These are phyloP conservation scores for Phytophthora foliorum DNA, from an alignment of 352 stramenopile species.

Conservation along the genomic window DNA sequence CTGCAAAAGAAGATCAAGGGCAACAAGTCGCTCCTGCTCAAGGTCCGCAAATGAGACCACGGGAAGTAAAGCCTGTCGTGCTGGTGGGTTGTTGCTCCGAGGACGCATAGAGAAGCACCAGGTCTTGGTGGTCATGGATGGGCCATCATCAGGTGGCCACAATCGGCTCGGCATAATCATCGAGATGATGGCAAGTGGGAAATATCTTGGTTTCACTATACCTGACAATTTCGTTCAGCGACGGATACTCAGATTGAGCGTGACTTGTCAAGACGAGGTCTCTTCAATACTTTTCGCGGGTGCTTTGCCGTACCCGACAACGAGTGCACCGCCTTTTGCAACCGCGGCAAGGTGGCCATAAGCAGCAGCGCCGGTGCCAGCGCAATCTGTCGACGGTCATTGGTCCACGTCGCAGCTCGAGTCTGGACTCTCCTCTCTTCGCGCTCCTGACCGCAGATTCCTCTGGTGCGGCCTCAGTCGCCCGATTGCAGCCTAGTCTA, in stretches of 20 bases:
- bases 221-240: slow-evolving; percentile 4
- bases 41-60: slow-evolving; percentile 91
- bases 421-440: slow-evolving; percentile 1
- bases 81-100: no score
- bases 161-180: slow-evolving; percentile 10
- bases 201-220: slow-evolving; percentile 16
- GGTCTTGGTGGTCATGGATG: background rate
- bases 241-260: background rate
- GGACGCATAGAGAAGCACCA: background rate
- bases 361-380: slow-evolving; percentile 7
- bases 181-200: background rate
- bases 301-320: background rate
- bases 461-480: slow-evolving; percentile 21
- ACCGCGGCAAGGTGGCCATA: slow-evolving; percentile 18
- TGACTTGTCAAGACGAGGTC: slow-evolving; percentile 1
- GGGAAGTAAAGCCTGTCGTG: background rate
- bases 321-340: slow-evolving; percentile 23
- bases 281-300: slow-evolving; percentile 1
- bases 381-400: slow-evolving; percentile 10
- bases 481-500: slow-evolving; percentile 11
- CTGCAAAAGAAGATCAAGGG: slow-evolving; percentile 99
- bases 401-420: background rate
- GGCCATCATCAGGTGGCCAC: slow-evolving; percentile 6
- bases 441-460: slow-evolving; percentile 24
- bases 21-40: slow-evolving; percentile 97